Conservation (phyloP, 352 stramenopile genomes). For the Phytopythium boreale region DNA sequence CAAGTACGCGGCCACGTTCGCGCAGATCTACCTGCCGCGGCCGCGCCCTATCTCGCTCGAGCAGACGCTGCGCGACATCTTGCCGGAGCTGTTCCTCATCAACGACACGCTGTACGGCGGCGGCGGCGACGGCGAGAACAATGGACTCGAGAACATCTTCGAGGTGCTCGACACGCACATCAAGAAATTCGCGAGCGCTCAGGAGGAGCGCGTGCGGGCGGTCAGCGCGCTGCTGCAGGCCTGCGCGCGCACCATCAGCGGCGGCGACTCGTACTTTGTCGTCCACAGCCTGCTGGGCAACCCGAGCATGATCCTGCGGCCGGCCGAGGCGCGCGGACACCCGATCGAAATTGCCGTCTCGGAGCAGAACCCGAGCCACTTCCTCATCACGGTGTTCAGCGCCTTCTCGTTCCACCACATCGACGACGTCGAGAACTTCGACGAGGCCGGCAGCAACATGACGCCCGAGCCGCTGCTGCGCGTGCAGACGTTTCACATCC, state of each 20-base stretch:
- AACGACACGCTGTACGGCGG: conserved; percentile 77
- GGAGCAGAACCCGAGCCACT: conserved; percentile 44
- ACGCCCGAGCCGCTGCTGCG: conserved; percentile 57
- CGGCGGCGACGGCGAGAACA: conserved; percentile 54
- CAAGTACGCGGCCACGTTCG: conserved; percentile 58
- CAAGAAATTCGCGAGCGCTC: conserved; percentile 56
- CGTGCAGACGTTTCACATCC: conserved; percentile 70
- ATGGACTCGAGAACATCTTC: conserved; percentile 76
- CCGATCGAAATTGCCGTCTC: conserved; percentile 77
- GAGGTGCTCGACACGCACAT: conserved; percentile 72
- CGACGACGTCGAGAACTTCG: conserved; percentile 74
- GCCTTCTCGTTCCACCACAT: conserved; percentile 77
- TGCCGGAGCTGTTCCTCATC: conserved; percentile 73
- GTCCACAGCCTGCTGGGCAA: conserved; percentile 72
- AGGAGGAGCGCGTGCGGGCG: conserved; percentile 60
- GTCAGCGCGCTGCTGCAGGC: conserved; percentile 72
- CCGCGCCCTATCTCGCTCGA: conserved; percentile 73
- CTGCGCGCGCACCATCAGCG: conserved; percentile 71
- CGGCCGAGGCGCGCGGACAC: conserved; percentile 58
- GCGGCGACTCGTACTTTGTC: conserved; percentile 80
- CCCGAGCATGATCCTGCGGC: conserved; percentile 68
- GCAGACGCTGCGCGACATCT: conserved; percentile 74
- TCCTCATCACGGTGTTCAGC: conserved; percentile 76
- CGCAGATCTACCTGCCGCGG: conserved; percentile 67
- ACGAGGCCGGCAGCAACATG: conserved; percentile 34